These are phyloP conservation scores for Plasmodium vinckei DNA, from an alignment of 169 alveolate species.

Conservation along the genomic window DNA sequence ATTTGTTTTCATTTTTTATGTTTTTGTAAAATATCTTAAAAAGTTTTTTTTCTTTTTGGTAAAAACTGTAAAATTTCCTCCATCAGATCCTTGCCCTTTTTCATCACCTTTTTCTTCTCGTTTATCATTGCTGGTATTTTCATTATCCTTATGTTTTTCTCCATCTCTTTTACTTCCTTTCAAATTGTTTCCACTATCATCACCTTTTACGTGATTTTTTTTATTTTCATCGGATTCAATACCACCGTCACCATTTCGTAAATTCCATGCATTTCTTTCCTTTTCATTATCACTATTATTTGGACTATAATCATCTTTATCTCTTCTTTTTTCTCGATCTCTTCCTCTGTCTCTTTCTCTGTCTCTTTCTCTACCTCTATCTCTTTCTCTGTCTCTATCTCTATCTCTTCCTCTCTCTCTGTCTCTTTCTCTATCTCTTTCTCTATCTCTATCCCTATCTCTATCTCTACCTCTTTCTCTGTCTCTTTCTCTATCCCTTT, in stretches of 20 bases:
- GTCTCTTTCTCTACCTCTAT: slow-evolving; percentile 17
- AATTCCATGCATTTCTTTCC: slow-evolving; percentile 9
- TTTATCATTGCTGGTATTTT: slow-evolving; percentile 34
- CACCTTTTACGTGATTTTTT: not conserved
- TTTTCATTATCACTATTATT: slow-evolving; percentile 33
- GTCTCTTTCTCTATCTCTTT: slow-evolving; percentile 78
- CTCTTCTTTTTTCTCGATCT: slow-evolving; percentile 59
- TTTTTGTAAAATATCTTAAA: slow-evolving; percentile 33
- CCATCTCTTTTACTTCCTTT: not conserved
- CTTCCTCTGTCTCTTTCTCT: slow-evolving; percentile 41
- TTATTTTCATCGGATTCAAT: slow-evolving; percentile 14
- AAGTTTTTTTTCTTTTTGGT: slow-evolving; percentile 51
- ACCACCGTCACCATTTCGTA: slow-evolving; percentile 22
- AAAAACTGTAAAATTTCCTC: slow-evolving; percentile 69
- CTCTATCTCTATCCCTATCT: slow-evolving; percentile 68
- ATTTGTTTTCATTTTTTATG: not conserved
- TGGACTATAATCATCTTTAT: slow-evolving; percentile 13
- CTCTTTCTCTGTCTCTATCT: slow-evolving; percentile 25
- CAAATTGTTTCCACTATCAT: slow-evolving; percentile 9
- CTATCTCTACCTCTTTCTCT: slow-evolving; percentile 8
- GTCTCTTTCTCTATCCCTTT: slow-evolving; percentile 25
- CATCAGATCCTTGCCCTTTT: slow-evolving; percentile 53
- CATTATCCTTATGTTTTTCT: slow-evolving; percentile 32
- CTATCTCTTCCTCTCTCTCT: slow-evolving; percentile 73
- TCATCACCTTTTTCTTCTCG: slow-evolving; percentile 15